These are phyloP conservation scores for Puccinia hordei DNA, from an alignment of 1,284 basidiomycete species.

Conservation along the genomic window DNA sequence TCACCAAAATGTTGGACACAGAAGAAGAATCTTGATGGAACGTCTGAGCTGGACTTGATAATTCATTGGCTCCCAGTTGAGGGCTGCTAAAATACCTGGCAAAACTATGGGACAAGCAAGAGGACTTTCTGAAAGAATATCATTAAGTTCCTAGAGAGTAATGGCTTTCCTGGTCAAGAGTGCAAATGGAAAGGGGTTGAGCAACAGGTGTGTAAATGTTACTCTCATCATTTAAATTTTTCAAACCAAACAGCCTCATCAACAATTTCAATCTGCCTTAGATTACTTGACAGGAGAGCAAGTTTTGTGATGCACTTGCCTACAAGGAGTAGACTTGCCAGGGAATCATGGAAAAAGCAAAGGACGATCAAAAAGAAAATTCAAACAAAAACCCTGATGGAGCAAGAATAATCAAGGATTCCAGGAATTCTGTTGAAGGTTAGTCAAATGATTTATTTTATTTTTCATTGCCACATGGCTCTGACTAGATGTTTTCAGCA, in stretches of 20 bases:
- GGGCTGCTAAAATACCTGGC: background rate
- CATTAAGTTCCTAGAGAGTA: background rate
- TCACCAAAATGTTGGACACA: background rate
- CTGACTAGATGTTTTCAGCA: no score
- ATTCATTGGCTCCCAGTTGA: background rate
- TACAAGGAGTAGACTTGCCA: background rate
- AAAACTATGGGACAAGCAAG: background rate
- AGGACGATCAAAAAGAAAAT: no score
- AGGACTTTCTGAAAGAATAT: background rate
- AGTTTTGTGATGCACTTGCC: background rate
- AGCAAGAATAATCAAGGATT: no score
- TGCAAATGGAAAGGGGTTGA: slow-evolving; percentile 3
- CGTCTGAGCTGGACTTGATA: background rate
- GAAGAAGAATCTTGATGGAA: background rate
- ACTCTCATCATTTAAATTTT: background rate
- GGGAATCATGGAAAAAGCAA: slow-evolving; percentile 5
- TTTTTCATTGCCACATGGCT: no score
- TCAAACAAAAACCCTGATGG: no score
- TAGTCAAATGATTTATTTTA: no score
- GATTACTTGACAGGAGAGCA: background rate
- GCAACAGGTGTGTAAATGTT: background rate
- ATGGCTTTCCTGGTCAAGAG: background rate
- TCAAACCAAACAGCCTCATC: background rate
- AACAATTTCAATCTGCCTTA: background rate
- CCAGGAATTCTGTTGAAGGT: no score